Evolutionary conservation across 768 basidiomycete species (phyloP).

Genomic region (Boletus edulis): DNA sequence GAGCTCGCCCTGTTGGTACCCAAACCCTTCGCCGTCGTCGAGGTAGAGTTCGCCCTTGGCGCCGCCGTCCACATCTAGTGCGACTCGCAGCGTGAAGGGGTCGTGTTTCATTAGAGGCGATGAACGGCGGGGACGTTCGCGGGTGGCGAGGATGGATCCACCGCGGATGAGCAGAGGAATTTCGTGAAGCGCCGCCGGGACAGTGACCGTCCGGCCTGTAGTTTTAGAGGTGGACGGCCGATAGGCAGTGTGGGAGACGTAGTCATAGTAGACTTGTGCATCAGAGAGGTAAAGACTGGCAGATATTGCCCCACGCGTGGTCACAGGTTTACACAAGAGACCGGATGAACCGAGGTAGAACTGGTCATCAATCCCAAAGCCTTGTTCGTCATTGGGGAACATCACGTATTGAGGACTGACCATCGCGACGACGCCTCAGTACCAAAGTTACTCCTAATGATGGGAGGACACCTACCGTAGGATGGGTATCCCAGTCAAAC

Average conservation of each 20-base stretch:
- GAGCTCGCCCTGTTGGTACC: slow-evolving; percentile 71
- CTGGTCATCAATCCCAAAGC: slow-evolving; percentile 91
- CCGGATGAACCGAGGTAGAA: slow-evolving; percentile 89
- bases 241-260: slow-evolving; percentile 71
- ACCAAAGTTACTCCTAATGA: not conserved
- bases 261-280: slow-evolving; percentile 93
- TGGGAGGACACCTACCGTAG: slow-evolving; percentile 53
- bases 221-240: slow-evolving; percentile 45
- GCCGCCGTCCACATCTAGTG: slow-evolving; percentile 54
- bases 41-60: slow-evolving; percentile 90
- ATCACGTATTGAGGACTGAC: slow-evolving; percentile 90
- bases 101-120: slow-evolving; percentile 88
- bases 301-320: slow-evolving; percentile 64
- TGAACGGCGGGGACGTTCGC: slow-evolving; percentile 82
- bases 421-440: not conserved
- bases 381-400: slow-evolving; percentile 85
- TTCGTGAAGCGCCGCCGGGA: slow-evolving; percentile 77
- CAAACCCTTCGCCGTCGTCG: slow-evolving; percentile 88
- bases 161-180: slow-evolving; percentile 88
- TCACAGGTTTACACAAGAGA: slow-evolving; percentile 89
- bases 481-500: slow-evolving; percentile 76
- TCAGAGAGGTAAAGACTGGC: slow-evolving; percentile 83
- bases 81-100: slow-evolving; percentile 89
- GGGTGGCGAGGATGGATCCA: slow-evolving; percentile 84
- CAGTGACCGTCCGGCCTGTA: slow-evolving; percentile 65